A percentile compares a stretch with the other conserved stretches of the same genome.
Conservation (phyloP, 805 yeast genomes). For the Saccharomycopsis selenospora region DNA sequence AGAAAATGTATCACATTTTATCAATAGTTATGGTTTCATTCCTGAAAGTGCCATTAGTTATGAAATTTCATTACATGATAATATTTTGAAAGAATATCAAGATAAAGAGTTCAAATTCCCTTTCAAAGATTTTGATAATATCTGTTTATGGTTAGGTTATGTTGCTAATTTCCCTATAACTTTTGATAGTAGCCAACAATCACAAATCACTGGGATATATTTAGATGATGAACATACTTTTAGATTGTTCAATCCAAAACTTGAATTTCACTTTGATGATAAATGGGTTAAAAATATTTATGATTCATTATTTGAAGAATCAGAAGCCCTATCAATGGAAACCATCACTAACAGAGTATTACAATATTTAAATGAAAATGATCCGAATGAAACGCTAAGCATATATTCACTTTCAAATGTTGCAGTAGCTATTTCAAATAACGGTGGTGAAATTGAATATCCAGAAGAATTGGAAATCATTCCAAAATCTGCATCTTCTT, state of each 20-base stretch:
- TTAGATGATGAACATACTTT: background rate
- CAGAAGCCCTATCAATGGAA: background rate
- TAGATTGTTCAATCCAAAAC: background rate
- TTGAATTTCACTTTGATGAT: background rate
- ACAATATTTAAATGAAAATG: background rate
- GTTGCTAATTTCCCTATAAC: background rate
- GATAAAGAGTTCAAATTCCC: background rate
- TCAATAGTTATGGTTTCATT: constrained; percentile 4
- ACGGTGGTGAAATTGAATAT: background rate
- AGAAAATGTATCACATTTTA: constrained; percentile 1
- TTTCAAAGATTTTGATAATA: background rate
- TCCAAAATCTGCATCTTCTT: background rate
- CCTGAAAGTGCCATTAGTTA: background rate
- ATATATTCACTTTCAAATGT: background rate
- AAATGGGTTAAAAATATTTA: background rate
- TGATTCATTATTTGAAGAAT: background rate
- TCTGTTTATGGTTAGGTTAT: background rate
- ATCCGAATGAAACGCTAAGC: background rate
- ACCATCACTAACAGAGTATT: background rate
- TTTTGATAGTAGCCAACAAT: background rate
- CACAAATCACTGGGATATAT: background rate
- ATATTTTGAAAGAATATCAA: background rate
- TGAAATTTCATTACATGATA: background rate
- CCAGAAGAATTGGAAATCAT: background rate
- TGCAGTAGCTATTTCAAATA: background rate